Percentiles rank a stretch among this genome's conserved stretches.
These are phyloP conservation scores for Zopfia rhizophila DNA, from an alignment of 2,329 filamentous ascomycete species.

Conservation along the genomic window DNA sequence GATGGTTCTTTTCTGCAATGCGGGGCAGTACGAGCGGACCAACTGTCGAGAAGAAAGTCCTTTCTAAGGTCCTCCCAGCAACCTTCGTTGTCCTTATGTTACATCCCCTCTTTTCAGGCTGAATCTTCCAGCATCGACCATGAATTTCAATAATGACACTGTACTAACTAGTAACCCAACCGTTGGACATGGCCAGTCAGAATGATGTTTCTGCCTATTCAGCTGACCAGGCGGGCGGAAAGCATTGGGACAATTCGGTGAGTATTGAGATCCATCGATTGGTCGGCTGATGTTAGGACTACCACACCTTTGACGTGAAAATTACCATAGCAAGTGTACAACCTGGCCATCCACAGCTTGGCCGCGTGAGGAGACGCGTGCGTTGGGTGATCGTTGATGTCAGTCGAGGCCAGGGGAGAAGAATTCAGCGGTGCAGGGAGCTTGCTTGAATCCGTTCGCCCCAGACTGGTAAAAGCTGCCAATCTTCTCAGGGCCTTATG, in stretches of 20 bases:
- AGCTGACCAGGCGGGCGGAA: constrained; percentile 12
- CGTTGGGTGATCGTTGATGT: constrained; percentile 10
- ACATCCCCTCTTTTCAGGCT: constrained; percentile 19
- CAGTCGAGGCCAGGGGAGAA: background rate
- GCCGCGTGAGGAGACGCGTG: constrained; percentile 5
- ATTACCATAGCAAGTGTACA: background rate
- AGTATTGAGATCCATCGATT: constrained; percentile 10
- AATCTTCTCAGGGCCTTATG: constrained; percentile 2
- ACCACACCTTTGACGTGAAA: constrained; percentile 12
- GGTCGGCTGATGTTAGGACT: constrained; percentile 24
- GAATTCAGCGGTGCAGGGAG: constrained; percentile 13
- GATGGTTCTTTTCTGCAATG: constrained; percentile 7
- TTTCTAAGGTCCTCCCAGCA: constrained; percentile 4
- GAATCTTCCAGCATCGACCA: constrained; percentile 13
- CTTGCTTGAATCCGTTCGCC: constrained; percentile 1
- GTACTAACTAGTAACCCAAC: constrained; percentile 1
- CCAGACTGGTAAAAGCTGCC: constrained; percentile 1
- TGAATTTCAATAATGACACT: constrained; percentile 5
- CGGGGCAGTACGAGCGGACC: constrained; percentile 9
- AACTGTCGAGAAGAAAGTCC: constrained; percentile 2
- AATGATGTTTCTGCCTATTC: constrained; percentile 16
- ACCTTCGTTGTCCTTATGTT: constrained; percentile 11
- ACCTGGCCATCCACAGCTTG: constrained; percentile 16
- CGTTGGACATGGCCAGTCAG: constrained; percentile 2
- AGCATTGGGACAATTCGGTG: constrained; percentile 8